Conservation (phyloP, 164 flowering plant genomes). For the Hamamelis virginiana region DNA sequence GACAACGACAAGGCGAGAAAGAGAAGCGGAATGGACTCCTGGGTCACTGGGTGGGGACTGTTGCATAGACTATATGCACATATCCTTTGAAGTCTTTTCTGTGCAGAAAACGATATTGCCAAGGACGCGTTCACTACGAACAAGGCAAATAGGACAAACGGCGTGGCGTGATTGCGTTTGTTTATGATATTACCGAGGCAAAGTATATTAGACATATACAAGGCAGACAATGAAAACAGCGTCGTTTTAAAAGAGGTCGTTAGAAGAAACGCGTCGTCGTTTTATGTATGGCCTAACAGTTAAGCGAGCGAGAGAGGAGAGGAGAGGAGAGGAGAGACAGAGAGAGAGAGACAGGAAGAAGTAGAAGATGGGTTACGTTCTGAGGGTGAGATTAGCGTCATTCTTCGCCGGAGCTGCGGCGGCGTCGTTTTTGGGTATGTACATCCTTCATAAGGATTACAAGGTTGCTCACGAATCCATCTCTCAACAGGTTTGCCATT, state of each 20-base stretch:
- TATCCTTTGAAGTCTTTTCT: not conserved
- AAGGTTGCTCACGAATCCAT: constrained; percentile 60
- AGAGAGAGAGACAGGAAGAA: constrained; percentile 10
- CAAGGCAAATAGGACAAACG: too few species aligned
- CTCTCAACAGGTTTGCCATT: constrained; percentile 52
- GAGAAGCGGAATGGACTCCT: not conserved
- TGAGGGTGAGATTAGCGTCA: constrained; percentile 72
- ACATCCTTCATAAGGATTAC: constrained; percentile 71
- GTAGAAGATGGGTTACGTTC: constrained; percentile 63
- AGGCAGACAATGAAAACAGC: too few species aligned
- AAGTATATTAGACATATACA: too few species aligned
- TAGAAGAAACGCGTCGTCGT: too few species aligned
- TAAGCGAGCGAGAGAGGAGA: too few species aligned
- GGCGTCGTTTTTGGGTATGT: constrained; percentile 59
- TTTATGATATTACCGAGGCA: too few species aligned
- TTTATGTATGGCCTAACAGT: too few species aligned
- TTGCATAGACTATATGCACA: not conserved
- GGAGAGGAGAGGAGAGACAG: not conserved
- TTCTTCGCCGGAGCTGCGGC: constrained; percentile 82
- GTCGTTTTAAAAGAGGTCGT: too few species aligned
- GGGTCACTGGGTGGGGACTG: not conserved
- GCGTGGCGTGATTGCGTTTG: too few species aligned
- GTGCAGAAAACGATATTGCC: not conserved
- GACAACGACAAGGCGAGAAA: too few species aligned
- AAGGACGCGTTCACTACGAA: too few species aligned